Conservation (phyloP, 352 stramenopile genomes). For the Phytopythium mirpurense region DNA sequence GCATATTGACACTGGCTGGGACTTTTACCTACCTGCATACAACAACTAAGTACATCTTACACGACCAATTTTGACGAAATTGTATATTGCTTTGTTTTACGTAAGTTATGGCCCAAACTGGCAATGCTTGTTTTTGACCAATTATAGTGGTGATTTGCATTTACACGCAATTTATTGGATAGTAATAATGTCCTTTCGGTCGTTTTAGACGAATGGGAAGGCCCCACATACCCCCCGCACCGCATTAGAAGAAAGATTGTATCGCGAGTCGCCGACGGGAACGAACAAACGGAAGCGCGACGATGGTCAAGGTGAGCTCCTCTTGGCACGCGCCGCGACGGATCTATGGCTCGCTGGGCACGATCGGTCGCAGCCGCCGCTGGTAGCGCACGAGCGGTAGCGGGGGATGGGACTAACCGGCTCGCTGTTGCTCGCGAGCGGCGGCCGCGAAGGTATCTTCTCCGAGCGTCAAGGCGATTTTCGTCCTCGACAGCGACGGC, state of each 20-base stretch:
- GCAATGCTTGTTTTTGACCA: no score
- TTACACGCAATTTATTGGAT: no score
- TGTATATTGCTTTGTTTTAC: no score
- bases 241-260: slow-evolving; percentile 6
- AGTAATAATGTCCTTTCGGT: no score
- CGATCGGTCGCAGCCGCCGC: no score
- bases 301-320: slow-evolving; percentile 55
- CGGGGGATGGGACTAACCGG: not conserved
- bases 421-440: not conserved
- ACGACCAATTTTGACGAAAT: no score
- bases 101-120: no score
- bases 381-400: no score
- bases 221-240: slow-evolving; percentile 33
- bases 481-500: slow-evolving; percentile 84
- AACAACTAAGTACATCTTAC: no score
- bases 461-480: slow-evolving; percentile 86
- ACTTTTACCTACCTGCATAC: no score
- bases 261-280: slow-evolving; percentile 1
- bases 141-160: no score
- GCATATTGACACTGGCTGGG: no score
- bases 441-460: slow-evolving; percentile 33
- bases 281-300: slow-evolving; percentile 6
- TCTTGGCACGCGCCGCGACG: not conserved
- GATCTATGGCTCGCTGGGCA: not conserved
- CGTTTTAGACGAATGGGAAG: slow-evolving; percentile 54